phyloP scores from a whole-genome alignment of 208 protist genomes.

The Trypanosoma theileri region DNA sequence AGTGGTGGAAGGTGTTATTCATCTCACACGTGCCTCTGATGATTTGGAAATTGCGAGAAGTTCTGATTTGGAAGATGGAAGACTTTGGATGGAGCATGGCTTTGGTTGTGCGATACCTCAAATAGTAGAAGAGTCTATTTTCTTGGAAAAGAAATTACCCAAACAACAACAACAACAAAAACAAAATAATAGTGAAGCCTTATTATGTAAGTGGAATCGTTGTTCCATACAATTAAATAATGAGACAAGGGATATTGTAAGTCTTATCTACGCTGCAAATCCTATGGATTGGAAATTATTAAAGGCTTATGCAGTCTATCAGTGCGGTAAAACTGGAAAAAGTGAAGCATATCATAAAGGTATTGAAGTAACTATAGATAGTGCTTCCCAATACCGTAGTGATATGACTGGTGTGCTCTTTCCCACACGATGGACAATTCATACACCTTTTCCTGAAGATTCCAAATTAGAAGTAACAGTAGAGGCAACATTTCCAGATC shows the following conservation, averaged over 20 bases:
- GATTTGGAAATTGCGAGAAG: slow-evolving; percentile 38
- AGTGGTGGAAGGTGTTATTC: slow-evolving; percentile 34
- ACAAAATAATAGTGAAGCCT: background rate
- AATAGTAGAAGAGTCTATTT: slow-evolving; percentile 35
- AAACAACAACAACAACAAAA: slow-evolving; percentile 10
- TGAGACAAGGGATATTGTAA: slow-evolving; percentile 34
- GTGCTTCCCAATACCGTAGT: slow-evolving; percentile 36
- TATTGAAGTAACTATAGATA: slow-evolving; percentile 24
- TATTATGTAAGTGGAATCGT: slow-evolving; percentile 29
- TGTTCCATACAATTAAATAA: slow-evolving; percentile 50
- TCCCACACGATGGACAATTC: slow-evolving; percentile 37
- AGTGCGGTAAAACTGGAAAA: slow-evolving; percentile 35
- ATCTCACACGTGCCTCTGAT: slow-evolving; percentile 49
- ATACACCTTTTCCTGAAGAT: slow-evolving; percentile 32
- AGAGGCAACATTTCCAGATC: slow-evolving; percentile 37
- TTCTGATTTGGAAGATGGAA: slow-evolving; percentile 33
- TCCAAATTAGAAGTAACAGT: slow-evolving; percentile 34
- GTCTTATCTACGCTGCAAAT: slow-evolving; percentile 35
- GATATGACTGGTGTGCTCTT: slow-evolving; percentile 43
- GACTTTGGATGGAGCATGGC: slow-evolving; percentile 54
- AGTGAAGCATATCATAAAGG: slow-evolving; percentile 29
- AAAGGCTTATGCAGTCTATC: slow-evolving; percentile 29
- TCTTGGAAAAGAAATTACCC: slow-evolving; percentile 18
- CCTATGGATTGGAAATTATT: slow-evolving; percentile 3
- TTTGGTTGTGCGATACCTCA: slow-evolving; percentile 55